Base-by-base conservation (phyloP, 2,329 filamentous ascomycete genomes). In the Aspergillus eucalypticola region DNA sequence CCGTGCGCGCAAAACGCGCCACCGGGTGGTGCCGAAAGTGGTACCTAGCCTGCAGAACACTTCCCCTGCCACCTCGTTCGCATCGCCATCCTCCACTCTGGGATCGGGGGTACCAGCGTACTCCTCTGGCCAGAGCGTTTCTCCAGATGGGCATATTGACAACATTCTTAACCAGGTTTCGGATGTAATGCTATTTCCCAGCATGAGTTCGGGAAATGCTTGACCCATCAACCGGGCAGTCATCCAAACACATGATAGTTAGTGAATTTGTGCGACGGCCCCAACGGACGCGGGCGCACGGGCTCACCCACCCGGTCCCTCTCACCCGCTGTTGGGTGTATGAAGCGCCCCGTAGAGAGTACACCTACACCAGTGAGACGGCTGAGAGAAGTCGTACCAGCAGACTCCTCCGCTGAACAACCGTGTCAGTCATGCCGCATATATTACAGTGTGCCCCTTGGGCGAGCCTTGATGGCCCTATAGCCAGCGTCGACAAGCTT, bases 161-260 rank as follows among this genome's bases (percentile, higher is more conserved):
- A 68, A 70, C 49, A 75, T 75, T 46, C 59, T 75, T 8, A 72
- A 68, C 54, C 68, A 66, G 19, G 73, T 75, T 10, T 74, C 73
- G 32, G 70, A 74, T 44, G 73, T 75, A 35, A 75, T 75, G 73
- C 60, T 74, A 32, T 75, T 75, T 56, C 73, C 73, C 13, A 74
- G 60, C 27, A 71, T 73, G 68, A 66, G 62, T 27, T 63, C 59
- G 53, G 63, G 61, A 27, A 65, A 49, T 53, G 38, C 48, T 44
- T 64, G 59, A 65, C 25, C 23, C 25, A 42, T 55, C 8, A 17
- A 15, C 17, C 35, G 25, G 25, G 15, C 23, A 13, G 38, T 29
- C 27, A 29, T 13, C 10, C 7, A 52, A 15, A 39, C 15, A 10
- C 27, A n/a, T 44, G 19, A 35, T 42, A 46, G 25, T 55, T 50